A percentile compares a stretch with the other conserved stretches of the same genome.
Evolutionary conservation across 352 stramenopile species (phyloP).

Genomic region (Phytophthora vignae): DNA sequence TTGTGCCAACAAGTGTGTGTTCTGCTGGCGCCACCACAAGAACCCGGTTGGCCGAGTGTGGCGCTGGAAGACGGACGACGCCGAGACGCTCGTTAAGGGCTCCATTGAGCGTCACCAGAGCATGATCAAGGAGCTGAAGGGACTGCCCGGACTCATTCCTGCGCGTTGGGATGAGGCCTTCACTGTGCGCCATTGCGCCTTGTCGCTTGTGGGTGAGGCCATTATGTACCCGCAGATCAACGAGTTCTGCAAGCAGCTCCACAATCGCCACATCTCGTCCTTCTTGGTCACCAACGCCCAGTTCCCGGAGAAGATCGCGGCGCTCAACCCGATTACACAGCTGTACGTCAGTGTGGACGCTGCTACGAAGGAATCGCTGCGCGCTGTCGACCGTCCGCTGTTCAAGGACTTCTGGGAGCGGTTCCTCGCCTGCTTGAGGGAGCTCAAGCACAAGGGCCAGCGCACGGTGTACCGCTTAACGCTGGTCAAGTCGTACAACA

Average conservation of each 20-base stretch:
- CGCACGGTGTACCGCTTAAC: constrained; percentile 97
- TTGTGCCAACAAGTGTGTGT: constrained; percentile 99
- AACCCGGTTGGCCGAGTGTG: constrained; percentile 98
- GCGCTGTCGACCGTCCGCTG: constrained; percentile 95
- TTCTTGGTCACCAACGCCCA: constrained; percentile 99
- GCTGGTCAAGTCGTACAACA: constrained; percentile 99
- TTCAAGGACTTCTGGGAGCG: constrained; percentile 99
- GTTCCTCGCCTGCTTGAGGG: constrained; percentile 91
- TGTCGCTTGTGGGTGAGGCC: constrained; percentile 98
- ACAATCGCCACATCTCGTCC: constrained; percentile 95
- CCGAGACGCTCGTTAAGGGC: constrained; percentile 94
- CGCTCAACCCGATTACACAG: constrained; percentile 97
- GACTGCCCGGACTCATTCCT: constrained; percentile 94
- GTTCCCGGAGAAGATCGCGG: constrained; percentile 97
- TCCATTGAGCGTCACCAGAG: constrained; percentile 91
- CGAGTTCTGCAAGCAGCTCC: constrained; percentile 96
- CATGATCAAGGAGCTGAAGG: constrained; percentile 97
- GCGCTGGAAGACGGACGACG: constrained; percentile 98
- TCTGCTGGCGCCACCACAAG: constrained; percentile 99
- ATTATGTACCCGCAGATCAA: constrained; percentile 99
- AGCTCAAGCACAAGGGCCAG: constrained; percentile 95
- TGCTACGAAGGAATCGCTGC: constrained; percentile 95
- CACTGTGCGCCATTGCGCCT: constrained; percentile 96
- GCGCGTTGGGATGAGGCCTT: constrained; percentile 96
- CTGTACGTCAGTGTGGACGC: constrained; percentile 99